These are phyloP conservation scores for Eimeria praecox DNA, from an alignment of 169 alveolate species.

Conservation along the genomic window DNA sequence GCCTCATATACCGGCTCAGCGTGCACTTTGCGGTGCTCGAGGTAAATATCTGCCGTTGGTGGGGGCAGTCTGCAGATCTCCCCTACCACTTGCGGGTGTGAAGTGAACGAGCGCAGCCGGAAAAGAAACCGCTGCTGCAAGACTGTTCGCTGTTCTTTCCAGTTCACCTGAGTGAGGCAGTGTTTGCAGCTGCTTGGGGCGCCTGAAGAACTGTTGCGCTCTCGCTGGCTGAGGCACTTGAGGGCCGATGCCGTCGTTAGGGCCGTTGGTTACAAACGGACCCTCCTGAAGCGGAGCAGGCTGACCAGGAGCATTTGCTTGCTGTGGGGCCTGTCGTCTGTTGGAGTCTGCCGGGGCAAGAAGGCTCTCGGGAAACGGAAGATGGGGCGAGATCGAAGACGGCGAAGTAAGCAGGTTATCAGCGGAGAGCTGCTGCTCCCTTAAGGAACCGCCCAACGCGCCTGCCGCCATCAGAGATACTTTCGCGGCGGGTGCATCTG, in stretches of 20 bases:
- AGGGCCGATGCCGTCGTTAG: background rate
- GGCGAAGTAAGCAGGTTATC: background rate
- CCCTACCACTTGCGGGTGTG: background rate
- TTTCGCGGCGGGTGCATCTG: background rate
- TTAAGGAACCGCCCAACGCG: background rate
- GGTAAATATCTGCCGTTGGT: background rate
- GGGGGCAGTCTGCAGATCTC: background rate
- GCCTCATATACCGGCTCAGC: background rate
- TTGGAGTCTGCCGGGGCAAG: background rate
- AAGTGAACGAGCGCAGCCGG: background rate
- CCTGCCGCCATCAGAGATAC: background rate
- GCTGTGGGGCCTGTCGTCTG: background rate
- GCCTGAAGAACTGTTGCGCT: background rate
- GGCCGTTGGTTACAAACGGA: no score
- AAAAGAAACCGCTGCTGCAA: background rate
- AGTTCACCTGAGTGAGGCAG: background rate
- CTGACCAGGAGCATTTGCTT: no score
- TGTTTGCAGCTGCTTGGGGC: background rate
- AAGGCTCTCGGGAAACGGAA: background rate
- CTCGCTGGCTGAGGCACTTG: background rate
- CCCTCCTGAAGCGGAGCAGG: background rate
- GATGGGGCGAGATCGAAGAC: background rate
- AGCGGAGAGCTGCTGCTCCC: background rate
- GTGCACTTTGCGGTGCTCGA: background rate
- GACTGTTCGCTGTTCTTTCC: background rate